These are phyloP conservation scores for Effrenium voratum DNA, from an alignment of 73 alveolate genomes.

Conservation along the genomic window DNA sequence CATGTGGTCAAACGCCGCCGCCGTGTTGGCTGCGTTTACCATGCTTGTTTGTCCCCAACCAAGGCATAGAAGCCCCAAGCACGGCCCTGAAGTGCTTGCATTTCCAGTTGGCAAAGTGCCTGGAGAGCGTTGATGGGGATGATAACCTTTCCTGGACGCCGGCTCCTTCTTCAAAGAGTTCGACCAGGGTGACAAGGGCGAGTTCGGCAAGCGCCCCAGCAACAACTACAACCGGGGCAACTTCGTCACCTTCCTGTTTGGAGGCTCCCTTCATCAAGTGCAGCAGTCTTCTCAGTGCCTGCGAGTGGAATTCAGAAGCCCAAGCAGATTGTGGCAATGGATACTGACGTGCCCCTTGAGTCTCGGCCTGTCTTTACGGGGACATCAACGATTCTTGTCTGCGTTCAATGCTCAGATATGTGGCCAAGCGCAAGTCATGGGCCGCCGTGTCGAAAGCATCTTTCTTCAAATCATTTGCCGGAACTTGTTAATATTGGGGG, in stretches of 20 bases:
- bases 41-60: not conserved
- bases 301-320: not conserved
- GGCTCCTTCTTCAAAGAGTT: not conserved
- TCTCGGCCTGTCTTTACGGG: no score
- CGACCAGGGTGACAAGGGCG: not conserved
- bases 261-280: not conserved
- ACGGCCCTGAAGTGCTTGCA: not conserved
- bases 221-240: not conserved
- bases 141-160: not conserved
- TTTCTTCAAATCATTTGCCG: not conserved
- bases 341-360: not conserved
- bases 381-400: not conserved
- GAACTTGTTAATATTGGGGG: not conserved
- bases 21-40: not conserved
- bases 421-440: not conserved
- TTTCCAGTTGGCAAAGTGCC: not conserved
- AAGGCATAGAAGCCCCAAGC: not conserved
- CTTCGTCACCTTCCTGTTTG: not conserved
- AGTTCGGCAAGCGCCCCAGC: not conserved
- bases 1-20: not conserved
- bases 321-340: not conserved
- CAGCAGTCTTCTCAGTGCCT: not conserved
- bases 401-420: not conserved
- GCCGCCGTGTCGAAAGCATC: not conserved
- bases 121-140: not conserved